Base-by-base conservation (phyloP, 768 basidiomycete genomes). In the Panaeolus cyanescens region DNA sequence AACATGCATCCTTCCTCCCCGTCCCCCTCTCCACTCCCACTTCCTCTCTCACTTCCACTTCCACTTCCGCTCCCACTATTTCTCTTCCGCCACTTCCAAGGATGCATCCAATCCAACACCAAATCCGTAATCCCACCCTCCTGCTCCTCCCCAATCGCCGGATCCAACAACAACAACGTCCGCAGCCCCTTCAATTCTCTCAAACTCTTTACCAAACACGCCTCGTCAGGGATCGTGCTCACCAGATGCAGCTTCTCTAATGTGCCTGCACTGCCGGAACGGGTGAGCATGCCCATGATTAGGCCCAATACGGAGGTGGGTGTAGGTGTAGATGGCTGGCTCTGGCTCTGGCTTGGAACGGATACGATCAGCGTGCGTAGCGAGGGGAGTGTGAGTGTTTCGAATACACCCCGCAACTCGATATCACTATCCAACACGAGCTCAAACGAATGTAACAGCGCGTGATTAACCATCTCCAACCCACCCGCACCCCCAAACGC, bases 191-290 rank as follows among this genome's bases (percentile, higher is more conserved):
- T 59, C n/a, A 66, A 34, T 30, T 62, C 59, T 31, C 39, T 54
- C 17, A 69, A 58, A 30, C 64, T 64, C 32, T 34, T 55, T 28
- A 67, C 58, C 20, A 69, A 55, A 17, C 63, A 55, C 3, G 64
- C 59, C 25, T 69, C 68, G 1, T 13, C 34, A 8, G 68, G 68
- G 13, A 64, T 69, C n/a, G 59, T 31, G 10, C 68, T 66, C n/a
- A 69, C 68, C 39, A 69, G 54, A 54, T 69, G 68, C 8, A 69
- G 56, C 32, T 39, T 55, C 39, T 59, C 55, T 32, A 69, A 54
- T 6, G 50, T 20, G 32, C 42, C 50, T 31, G 34, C 50, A 19
- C 66, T 64, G 9, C 42, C 42, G 8, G 68, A 67, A 15, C 68
- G 61, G 8, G 33, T 63, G 37, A 10, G 67, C 56, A 34, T 53